phyloP scores from a whole-genome alignment of 2,329 filamentous ascomycete species.

The Neurospora sp. region DNA sequence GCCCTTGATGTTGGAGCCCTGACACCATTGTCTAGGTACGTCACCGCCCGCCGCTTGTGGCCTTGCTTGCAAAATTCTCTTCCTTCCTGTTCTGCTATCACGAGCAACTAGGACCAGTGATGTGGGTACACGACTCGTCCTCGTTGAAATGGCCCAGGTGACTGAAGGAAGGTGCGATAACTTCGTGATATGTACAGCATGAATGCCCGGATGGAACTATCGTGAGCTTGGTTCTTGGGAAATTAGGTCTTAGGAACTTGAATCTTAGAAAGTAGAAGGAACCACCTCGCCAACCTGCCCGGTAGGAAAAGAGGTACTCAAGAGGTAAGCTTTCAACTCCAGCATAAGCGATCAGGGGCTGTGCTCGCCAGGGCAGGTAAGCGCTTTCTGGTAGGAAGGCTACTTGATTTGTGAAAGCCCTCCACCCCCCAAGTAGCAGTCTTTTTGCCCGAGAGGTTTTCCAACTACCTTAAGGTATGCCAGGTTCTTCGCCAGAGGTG shows the following conservation, averaged over 20 bases:
- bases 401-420: too few species aligned
- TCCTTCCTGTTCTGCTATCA: not conserved
- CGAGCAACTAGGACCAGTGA: not conserved
- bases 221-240: not conserved
- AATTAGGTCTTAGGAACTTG: not conserved
- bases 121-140: not conserved
- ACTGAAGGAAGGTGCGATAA: not conserved
- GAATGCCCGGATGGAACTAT: not conserved
- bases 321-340: not conserved
- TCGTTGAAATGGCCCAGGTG: not conserved
- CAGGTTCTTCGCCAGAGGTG: too few species aligned
- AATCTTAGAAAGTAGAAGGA: not conserved
- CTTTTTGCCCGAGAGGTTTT: too few species aligned
- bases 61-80: not conserved
- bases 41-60: not conserved
- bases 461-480: too few species aligned
- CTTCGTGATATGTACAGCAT: not conserved
- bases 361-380: too few species aligned
- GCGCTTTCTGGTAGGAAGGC: too few species aligned
- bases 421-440: too few species aligned
- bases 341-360: not conserved
- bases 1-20: not conserved
- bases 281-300: not conserved
- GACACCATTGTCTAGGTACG: not conserved
- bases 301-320: not conserved